Base-by-base conservation (phyloP, 2,329 filamentous ascomycete genomes). In the Exophiala calicioides region DNA sequence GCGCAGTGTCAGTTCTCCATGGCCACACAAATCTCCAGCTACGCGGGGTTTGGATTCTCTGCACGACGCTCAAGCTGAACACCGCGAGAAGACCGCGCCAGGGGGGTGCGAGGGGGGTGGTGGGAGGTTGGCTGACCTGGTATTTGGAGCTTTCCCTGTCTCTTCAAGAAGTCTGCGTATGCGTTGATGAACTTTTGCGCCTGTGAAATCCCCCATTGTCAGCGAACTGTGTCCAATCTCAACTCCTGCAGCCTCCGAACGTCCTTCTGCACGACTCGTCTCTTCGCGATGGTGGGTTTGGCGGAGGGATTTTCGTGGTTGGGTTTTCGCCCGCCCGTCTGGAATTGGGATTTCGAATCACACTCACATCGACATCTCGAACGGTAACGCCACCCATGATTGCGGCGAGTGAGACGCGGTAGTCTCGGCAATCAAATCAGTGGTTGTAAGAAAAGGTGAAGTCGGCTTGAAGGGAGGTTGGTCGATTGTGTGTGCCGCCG, bases 141-240 rank as follows among this genome's bases (percentile, higher is more conserved):
- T 65, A 84, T 84, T 66, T 79, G 80, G 58, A 85, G 79, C 74
- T 84, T 84, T 66, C 81, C 81, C 73, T 84, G 81, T 68, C 81
- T 77, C 78, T 85, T 85, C 74, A 85, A 69, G 76, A 85, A 85
- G 58, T 78, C 80, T 63, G 81, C 80, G 72, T 84, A 85, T 65
- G 79, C 77, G 60, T 70, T 68, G 68, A 85, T 83, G 77, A 85
- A 85, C 72, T 84, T 83, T 70, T 82, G 79, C 66, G 81, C 79
- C 77, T 80, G 60, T 64, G 56, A 9, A 42, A 26, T 21, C 40
- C 35, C 27, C 41, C 30, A 40, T 24, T 45, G 37, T 52, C 44
- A 47, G 48, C 40, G 33, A 16, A 45, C 24, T 15, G 35, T 31
- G 32, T 36, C 13, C 13, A 27, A 26, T 21, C n/a, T 18, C 18